phyloP scores from a whole-genome alignment of 352 stramenopile genomes.

The Phytophthora pseudosyringae region DNA sequence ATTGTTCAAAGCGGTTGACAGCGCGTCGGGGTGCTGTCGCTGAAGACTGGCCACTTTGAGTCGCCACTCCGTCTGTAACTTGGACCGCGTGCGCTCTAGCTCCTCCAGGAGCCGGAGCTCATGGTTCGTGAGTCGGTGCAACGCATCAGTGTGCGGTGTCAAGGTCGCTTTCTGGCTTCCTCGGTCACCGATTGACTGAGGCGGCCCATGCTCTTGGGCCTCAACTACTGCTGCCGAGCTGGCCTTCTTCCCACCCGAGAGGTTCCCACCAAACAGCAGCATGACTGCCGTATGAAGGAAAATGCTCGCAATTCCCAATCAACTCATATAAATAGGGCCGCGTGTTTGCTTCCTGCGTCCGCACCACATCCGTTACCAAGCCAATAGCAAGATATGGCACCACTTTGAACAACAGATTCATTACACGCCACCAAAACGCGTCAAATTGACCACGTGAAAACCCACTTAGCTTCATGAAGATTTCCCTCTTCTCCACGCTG shows the following conservation, averaged over 20 bases:
- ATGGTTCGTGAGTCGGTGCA: constrained; percentile 80
- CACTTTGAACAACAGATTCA: constrained; percentile 1
- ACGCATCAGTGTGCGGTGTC: constrained; percentile 65
- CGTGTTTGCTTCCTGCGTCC: neutral
- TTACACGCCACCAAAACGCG: constrained; percentile 25
- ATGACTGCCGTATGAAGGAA: constrained; percentile 28
- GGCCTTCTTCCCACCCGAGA: constrained; percentile 43
- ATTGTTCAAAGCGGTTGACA: constrained; percentile 31
- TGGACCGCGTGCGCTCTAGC: constrained; percentile 73
- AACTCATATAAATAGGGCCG: constrained; percentile 24
- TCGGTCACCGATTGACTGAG: constrained; percentile 2
- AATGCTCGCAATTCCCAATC: neutral
- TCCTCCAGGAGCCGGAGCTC: constrained; percentile 79
- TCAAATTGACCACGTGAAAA: constrained; percentile 30
- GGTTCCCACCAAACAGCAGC: constrained; percentile 75
- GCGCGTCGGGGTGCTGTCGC: constrained; percentile 42
- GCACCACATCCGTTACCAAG: constrained; percentile 9
- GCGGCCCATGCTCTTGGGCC: neutral
- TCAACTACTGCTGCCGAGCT: constrained; percentile 17
- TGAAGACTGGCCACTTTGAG: constrained; percentile 68
- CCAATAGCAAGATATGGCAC: constrained; percentile 9
- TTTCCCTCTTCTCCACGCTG: constrained; percentile 23
- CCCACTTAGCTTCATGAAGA: constrained; percentile 34
- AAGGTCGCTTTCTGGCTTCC: constrained; percentile 13
- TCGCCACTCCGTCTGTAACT: constrained; percentile 71